Percentiles rank a stretch among this genome's conserved stretches.
Evolutionary conservation across 208 protist species (phyloP).

Genomic region (Leishmania amazonensis): DNA sequence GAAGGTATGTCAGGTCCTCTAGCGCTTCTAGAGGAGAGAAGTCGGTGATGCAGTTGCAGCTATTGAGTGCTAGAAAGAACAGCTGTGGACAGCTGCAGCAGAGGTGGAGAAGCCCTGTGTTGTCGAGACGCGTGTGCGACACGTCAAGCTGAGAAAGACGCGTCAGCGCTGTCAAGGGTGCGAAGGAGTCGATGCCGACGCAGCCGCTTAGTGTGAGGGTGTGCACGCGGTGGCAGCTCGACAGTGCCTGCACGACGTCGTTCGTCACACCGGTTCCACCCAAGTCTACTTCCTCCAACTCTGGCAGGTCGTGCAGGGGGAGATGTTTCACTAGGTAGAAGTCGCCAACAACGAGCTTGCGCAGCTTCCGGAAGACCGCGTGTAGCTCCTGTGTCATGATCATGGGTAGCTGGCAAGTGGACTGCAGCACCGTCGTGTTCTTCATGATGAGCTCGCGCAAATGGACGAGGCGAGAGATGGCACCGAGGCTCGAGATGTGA

Average conservation of each 20-base stretch:
- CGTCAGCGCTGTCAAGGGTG: conserved; percentile 1
- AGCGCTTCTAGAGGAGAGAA: conserved; percentile 23
- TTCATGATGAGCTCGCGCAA: conserved; percentile 37
- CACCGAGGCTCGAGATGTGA: conserved; percentile 26
- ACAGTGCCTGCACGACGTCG: conserved; percentile 15
- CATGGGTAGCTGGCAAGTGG: conserved; percentile 16
- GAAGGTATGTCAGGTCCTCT: conserved; percentile 13
- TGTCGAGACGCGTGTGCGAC: conserved; percentile 16
- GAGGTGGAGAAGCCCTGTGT: conserved; percentile 11
- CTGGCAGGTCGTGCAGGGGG: conserved; percentile 17
- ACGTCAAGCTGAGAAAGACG: conserved; percentile 15
- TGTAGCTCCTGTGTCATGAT: conserved; percentile 24
- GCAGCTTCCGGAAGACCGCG: conserved; percentile 26
- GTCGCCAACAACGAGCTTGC: conserved; percentile 30
- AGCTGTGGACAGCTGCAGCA: conserved; percentile 24
- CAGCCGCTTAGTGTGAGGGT: conserved; percentile 23
- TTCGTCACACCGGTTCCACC: conserved; percentile 21
- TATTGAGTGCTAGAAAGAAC: conserved; percentile 3
- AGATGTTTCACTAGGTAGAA: conserved; percentile 35
- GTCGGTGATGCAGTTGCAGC: conserved; percentile 20
- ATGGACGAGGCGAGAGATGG: conserved; percentile 21
- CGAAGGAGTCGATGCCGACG: conserved; percentile 14
- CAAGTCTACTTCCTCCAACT: conserved; percentile 28
- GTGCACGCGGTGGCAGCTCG: conserved; percentile 21
- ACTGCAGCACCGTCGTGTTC: conserved; percentile 23